Evolutionary conservation across 495 filamentous ascomycete genomes (phyloP).

Genomic region (Apodospora peruviana): DNA sequence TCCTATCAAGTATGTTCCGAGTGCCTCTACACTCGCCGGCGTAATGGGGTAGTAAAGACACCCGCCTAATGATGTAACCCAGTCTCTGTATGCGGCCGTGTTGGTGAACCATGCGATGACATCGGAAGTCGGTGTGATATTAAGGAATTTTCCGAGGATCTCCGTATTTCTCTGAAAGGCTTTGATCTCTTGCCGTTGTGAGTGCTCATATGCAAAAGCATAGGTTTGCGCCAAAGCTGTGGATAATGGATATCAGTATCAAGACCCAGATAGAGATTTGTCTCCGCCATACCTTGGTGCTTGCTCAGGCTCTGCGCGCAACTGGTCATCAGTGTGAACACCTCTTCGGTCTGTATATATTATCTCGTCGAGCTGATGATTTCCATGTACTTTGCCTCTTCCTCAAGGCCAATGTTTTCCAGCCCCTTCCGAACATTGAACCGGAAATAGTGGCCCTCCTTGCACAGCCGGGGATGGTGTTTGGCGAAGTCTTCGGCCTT

Average conservation of each 20-base stretch:
- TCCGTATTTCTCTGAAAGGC: not conserved
- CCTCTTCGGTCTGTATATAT: conserved; percentile 32
- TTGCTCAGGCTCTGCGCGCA: conserved; percentile 15
- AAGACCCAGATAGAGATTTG: not conserved
- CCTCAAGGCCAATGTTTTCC: conserved; percentile 37
- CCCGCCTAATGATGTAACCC: not conserved
- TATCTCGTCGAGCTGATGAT: conserved; percentile 35
- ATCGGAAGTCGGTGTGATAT: not conserved
- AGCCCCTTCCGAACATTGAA: conserved; percentile 43
- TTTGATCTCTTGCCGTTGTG: not conserved
- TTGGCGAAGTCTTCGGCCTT: conserved; percentile 32
- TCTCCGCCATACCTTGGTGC: not conserved
- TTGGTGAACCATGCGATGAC: not conserved
- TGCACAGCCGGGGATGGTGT: conserved; percentile 30
- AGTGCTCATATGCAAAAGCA: not conserved
- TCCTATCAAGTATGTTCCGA: not conserved
- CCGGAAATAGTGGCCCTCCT: conserved; percentile 34
- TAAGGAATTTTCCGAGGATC: not conserved
- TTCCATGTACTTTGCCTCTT: conserved; percentile 29
- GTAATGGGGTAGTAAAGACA: not conserved
- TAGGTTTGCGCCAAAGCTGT: not conserved
- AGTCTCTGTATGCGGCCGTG: not conserved
- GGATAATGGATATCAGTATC: not conserved
- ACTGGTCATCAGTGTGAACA: conserved; percentile 33
- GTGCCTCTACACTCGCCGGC: not conserved